These are phyloP conservation scores for Fusarium sambucinum DNA, from an alignment of 2,329 filamentous ascomycete genomes.

Conservation along the genomic window DNA sequence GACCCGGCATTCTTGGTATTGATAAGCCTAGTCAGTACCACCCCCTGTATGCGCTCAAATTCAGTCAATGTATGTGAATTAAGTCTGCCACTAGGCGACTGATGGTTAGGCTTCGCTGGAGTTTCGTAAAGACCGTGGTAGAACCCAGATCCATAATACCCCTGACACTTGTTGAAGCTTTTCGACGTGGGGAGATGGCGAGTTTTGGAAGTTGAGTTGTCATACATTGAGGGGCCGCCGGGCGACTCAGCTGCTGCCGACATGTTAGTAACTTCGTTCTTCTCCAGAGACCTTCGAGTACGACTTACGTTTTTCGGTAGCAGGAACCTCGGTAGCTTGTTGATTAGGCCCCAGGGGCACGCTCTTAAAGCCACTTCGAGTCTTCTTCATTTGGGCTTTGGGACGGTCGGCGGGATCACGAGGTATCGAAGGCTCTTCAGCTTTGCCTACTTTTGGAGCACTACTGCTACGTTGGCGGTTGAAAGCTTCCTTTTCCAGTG, in stretches of 20 bases:
- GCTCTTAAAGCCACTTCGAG: slow-evolving; percentile 40
- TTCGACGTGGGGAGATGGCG: slow-evolving; percentile 22
- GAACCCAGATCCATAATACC: slow-evolving; percentile 14
- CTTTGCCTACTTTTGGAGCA: slow-evolving; percentile 45
- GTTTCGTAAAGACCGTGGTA: slow-evolving; percentile 26
- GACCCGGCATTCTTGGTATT: slow-evolving; percentile 50
- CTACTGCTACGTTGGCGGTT: slow-evolving; percentile 51
- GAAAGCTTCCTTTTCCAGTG: slow-evolving; percentile 40
- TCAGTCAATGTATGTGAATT: slow-evolving; percentile 48
- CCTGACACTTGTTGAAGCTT: slow-evolving; percentile 28
- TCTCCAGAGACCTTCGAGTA: neutral
- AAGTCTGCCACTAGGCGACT: slow-evolving; percentile 52
- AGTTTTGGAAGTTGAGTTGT: slow-evolving; percentile 42
- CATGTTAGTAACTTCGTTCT: slow-evolving; percentile 8
- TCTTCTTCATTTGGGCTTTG: slow-evolving; percentile 45
- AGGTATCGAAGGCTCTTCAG: slow-evolving; percentile 26
- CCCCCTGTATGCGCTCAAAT: slow-evolving; percentile 58
- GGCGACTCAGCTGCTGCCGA: slow-evolving; percentile 28
- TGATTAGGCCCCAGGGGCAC: slow-evolving; percentile 18
- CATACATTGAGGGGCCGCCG: slow-evolving; percentile 63
- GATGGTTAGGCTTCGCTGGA: slow-evolving; percentile 6
- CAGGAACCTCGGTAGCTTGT: slow-evolving; percentile 25
- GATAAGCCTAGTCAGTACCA: slow-evolving; percentile 55
- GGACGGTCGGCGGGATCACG: slow-evolving; percentile 37
- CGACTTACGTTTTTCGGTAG: slow-evolving; percentile 32